phyloP scores from a whole-genome alignment of 805 yeast species.

The Metschnikowia santaceciliae region DNA sequence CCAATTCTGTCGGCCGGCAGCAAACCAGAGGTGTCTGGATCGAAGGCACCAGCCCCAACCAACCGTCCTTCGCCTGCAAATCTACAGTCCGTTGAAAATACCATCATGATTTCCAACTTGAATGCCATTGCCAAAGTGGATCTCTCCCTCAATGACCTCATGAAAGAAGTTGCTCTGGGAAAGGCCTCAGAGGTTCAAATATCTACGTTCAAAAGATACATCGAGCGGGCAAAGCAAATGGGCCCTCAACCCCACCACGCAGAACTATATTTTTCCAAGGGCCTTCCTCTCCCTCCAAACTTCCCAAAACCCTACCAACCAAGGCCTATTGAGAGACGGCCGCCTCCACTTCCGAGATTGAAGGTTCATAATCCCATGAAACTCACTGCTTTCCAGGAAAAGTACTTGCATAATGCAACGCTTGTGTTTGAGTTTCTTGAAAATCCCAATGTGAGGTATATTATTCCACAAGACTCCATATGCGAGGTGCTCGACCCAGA shows the following conservation, averaged over 20 bases:
- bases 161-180: conserved; percentile 86
- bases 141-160: conserved; percentile 59
- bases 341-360: conserved; percentile 13
- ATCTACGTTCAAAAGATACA: conserved; percentile 72
- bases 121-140: conserved; percentile 79
- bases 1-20: not conserved
- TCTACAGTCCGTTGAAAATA: conserved; percentile 60
- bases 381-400: conserved; percentile 73
- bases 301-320: conserved; percentile 16
- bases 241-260: conserved; percentile 50
- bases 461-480: conserved; percentile 72
- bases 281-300: conserved; percentile 18
- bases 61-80: conserved; percentile 20
- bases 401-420: conserved; percentile 63
- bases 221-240: conserved; percentile 74
- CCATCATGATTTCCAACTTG: conserved; percentile 79
- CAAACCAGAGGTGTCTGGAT: not conserved
- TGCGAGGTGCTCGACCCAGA: conserved; percentile 47
- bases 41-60: not conserved
- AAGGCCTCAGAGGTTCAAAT: conserved; percentile 70
- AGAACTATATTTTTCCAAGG: conserved; percentile 20
- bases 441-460: conserved; percentile 67
- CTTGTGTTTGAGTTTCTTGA: conserved; percentile 84
- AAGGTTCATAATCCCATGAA: conserved; percentile 45
- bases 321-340: conserved; percentile 14